Evolutionary conservation across 768 basidiomycete genomes (phyloP), one percentile per base, ranked within the genome.

Genomic region (Russula foetens): DNA sequence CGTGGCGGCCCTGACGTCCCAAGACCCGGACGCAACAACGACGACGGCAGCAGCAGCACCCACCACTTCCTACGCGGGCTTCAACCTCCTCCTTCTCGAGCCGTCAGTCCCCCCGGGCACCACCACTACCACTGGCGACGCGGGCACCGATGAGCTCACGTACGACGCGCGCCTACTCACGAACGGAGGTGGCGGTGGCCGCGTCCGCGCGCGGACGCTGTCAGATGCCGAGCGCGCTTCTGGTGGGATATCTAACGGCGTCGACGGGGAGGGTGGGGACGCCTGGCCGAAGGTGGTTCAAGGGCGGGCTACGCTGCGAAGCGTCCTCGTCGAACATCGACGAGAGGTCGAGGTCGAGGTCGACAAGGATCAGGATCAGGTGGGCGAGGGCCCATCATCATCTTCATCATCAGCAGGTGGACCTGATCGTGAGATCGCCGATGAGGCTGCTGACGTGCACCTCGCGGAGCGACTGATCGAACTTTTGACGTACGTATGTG

Each of bases 241-340:
- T 63, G 84, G 84, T 3, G 86, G 81, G 1, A 71, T 92, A 44
- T 90, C 91, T 35, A 92, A 92, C 67, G 89, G 88, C 15, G 71
- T 88, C 49, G 88, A 90, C 67, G 81, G 81, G n/a, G 60, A 70
- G 55, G 83, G 79, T 38, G 84, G 77, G 43, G 74, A 77, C 56
- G 75, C 77, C 23, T 92, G 90, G 90, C 85, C 85, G 26, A 93
- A 92, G 74, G 81, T 92, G 7, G 71, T 75, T 53, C 78, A 80
- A 62, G 91, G 87, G 39, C 74, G 74, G 29, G 68, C 70, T 33
- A 72, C 75, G 11, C 75, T 92, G 58, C 68, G 72, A 48, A 71
- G 69, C 29, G 66, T 83, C 44, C 70, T 86, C 62, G 69, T 72
- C 39, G 39, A 41, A 35, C 35, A n/a, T 35, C 35, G 35, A 35